phyloP scores from a whole-genome alignment of 2,329 filamentous ascomycete species.

The Epichloe coenophiala region DNA sequence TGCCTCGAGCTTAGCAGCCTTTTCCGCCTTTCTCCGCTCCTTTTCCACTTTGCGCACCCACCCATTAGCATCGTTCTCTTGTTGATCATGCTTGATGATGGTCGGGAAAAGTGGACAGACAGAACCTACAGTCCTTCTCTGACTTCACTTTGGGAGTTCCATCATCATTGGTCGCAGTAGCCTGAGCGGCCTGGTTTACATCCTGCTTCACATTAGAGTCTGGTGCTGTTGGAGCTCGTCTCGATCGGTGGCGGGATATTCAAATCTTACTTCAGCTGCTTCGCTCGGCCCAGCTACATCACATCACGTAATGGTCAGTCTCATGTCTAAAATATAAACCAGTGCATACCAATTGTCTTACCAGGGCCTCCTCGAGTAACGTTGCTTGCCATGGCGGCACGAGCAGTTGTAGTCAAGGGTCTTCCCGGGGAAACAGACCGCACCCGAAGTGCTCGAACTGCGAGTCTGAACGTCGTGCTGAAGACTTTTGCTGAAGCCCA shows the following conservation, averaged over 20 bases:
- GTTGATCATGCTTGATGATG: background rate
- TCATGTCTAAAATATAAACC: background rate
- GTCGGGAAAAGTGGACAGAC: background rate
- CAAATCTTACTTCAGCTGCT: constrained; percentile 22
- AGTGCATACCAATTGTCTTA: constrained; percentile 10
- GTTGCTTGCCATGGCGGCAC: constrained; percentile 46
- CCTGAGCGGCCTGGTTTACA: constrained; percentile 11
- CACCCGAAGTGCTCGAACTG: constrained; percentile 43
- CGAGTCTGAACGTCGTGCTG: constrained; percentile 35
- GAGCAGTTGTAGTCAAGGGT: constrained; percentile 24
- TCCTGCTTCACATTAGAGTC: constrained; percentile 17
- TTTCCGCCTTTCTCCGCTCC: constrained; percentile 79
- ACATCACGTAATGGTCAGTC: constrained; percentile 11
- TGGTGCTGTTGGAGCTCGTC: constrained; percentile 26
- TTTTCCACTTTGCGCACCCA: constrained; percentile 42
- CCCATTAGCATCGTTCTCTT: background rate
- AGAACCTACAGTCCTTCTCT: constrained; percentile 29
- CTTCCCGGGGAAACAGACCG: constrained; percentile 38
- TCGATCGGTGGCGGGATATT: constrained; percentile 23
- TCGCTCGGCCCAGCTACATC: constrained; percentile 28
- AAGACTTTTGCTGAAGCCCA: constrained; percentile 24
- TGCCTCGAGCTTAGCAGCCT: constrained; percentile 61
- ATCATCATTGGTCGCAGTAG: constrained; percentile 18
- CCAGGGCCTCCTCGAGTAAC: constrained; percentile 32
- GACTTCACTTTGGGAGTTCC: constrained; percentile 35